Conservation (phyloP, 176 grass and related monocot genomes). For the Phoenix roebelenii region DNA sequence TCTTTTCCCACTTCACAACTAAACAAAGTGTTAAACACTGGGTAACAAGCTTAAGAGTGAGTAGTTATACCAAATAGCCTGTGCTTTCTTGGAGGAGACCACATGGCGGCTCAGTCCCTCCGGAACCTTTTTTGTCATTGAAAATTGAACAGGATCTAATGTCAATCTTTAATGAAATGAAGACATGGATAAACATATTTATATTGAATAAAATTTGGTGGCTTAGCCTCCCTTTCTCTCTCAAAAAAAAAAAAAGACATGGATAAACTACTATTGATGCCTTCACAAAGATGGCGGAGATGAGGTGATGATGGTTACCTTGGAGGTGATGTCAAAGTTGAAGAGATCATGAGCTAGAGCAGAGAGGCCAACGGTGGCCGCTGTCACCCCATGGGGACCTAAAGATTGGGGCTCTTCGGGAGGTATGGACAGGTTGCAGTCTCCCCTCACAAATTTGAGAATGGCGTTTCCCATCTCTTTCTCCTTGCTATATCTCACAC, state of each 20-base stretch:
- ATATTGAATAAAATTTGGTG: no score
- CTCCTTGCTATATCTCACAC: no score
- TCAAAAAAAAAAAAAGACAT: neutral
- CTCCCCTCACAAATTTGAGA: neutral
- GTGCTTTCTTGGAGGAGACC: slow-evolving; percentile 2
- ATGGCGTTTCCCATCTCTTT: slow-evolving; percentile 2
- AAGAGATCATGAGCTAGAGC: slow-evolving; percentile 15
- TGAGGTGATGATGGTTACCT: slow-evolving; percentile 10
- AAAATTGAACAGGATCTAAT: neutral
- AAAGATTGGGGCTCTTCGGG: neutral
- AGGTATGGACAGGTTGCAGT: neutral
- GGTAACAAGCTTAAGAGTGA: neutral
- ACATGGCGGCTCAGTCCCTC: slow-evolving; percentile 6
- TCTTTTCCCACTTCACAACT: no score
- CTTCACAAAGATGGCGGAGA: neutral
- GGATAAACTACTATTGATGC: neutral
- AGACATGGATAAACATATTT: neutral
- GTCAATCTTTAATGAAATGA: neutral
- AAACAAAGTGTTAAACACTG: no score
- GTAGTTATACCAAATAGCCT: slow-evolving; percentile 6
- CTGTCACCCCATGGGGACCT: slow-evolving; percentile 12
- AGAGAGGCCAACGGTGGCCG: slow-evolving; percentile 2
- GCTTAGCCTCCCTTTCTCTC: no score
- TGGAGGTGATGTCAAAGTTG: slow-evolving; percentile 20
- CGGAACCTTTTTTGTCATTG: slow-evolving; percentile 4